phyloP scores from a whole-genome alignment of 202 grass and related monocot genomes.

The Zizania palustris region DNA sequence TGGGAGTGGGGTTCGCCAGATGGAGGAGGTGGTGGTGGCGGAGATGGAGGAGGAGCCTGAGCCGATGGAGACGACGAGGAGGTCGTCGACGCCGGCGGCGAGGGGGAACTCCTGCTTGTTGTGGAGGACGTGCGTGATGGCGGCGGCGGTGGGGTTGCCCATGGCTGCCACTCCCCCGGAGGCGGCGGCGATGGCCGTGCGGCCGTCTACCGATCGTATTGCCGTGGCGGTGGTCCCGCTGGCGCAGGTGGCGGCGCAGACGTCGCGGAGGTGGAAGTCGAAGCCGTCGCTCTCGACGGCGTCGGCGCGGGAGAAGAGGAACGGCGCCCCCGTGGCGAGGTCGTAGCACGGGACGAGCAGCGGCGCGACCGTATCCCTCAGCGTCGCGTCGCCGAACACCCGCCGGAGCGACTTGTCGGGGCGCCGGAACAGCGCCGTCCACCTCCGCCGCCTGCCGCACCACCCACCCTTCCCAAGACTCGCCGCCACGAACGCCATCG shows the following conservation, averaged over 20 bases:
- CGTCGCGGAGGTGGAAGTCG: slow-evolving; percentile 79
- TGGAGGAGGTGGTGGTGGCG: neutral
- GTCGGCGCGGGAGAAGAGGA: slow-evolving; percentile 93
- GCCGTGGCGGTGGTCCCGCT: neutral
- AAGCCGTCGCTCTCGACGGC: slow-evolving; percentile 76
- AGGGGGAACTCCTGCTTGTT: slow-evolving; percentile 94
- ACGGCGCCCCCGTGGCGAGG: slow-evolving; percentile 61
- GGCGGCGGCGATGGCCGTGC: slow-evolving; percentile 57
- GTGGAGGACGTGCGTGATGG: slow-evolving; percentile 90
- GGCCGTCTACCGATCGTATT: slow-evolving; percentile 58
- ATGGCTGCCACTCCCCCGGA: slow-evolving; percentile 65
- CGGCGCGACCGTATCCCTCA: slow-evolving; percentile 70
- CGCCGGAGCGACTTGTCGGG: neutral
- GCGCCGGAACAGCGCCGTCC: slow-evolving; percentile 44
- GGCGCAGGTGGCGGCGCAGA: slow-evolving; percentile 84
- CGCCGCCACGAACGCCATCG: slow-evolving; percentile 54
- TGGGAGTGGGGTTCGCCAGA: slow-evolving; percentile 38
- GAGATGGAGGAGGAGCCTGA: slow-evolving; percentile 35
- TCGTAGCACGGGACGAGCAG: slow-evolving; percentile 89
- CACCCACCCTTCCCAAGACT: slow-evolving; percentile 47
- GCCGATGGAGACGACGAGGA: slow-evolving; percentile 81
- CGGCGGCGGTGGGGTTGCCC: slow-evolving; percentile 84
- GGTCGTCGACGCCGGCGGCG: slow-evolving; percentile 72
- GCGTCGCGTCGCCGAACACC: slow-evolving; percentile 64
- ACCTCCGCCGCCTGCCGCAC: neutral